These are phyloP conservation scores for Aspergillus pseudotamarii DNA, from an alignment of 2,329 filamentous ascomycete species.

Conservation along the genomic window DNA sequence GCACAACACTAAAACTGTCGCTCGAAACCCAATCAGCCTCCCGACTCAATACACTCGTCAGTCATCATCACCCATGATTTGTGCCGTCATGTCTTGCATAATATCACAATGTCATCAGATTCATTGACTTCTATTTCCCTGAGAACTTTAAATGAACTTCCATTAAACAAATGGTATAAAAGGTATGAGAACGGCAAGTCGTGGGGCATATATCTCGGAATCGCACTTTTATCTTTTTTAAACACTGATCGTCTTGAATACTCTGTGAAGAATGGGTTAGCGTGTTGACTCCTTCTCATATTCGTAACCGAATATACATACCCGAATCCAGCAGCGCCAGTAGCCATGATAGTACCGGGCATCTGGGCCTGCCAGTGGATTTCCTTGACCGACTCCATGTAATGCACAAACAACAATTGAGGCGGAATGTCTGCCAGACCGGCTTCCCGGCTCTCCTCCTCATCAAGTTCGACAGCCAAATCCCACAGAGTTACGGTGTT, in stretches of 20 bases:
- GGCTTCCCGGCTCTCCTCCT: constrained; percentile 90
- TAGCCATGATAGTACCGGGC: constrained; percentile 83
- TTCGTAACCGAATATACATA: constrained; percentile 37
- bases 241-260: constrained; percentile 82
- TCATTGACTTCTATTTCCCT: constrained; percentile 3
- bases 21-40: not conserved
- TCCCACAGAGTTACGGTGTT: constrained; percentile 97
- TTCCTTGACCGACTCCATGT: constrained; percentile 93
- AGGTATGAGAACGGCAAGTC: not conserved
- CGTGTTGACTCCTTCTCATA: not conserved
- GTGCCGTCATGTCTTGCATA: not conserved
- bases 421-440: constrained; percentile 89
- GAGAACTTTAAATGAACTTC: not conserved
- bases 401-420: constrained; percentile 94
- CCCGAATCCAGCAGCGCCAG: constrained; percentile 81
- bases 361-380: constrained; percentile 98
- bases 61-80: not conserved
- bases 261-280: constrained; percentile 50
- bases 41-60: not conserved
- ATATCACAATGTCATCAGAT: constrained; percentile 3
- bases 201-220: not conserved
- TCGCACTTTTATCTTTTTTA: constrained; percentile 41
- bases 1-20: not conserved
- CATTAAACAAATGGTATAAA: constrained; percentile 4
- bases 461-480: constrained; percentile 91